These are phyloP conservation scores for Aegle marmelos DNA, from an alignment of 345 rosid species.

Conservation along the genomic window DNA sequence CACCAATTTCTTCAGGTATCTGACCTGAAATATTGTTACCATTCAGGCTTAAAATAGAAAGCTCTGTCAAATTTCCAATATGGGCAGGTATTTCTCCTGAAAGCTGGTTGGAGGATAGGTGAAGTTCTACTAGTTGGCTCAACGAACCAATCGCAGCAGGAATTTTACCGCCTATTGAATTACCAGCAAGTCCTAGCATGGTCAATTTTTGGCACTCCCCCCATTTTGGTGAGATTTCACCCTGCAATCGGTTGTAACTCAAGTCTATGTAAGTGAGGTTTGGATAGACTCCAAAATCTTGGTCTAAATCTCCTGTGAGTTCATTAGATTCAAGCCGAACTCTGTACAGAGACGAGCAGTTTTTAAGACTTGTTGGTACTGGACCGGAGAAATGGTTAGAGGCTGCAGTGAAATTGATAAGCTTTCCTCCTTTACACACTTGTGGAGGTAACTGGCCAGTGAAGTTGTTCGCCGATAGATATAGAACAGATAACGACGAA, in stretches of 20 bases:
- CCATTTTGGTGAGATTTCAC: conserved; percentile 32
- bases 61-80: conserved; percentile 18
- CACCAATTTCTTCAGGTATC: conserved; percentile 17
- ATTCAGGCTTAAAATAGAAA: conserved; percentile 15
- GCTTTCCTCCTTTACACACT: conserved; percentile 24
- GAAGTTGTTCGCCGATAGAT: conserved; percentile 25
- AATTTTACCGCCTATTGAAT: conserved; percentile 19
- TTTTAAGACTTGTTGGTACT: conserved; percentile 26
- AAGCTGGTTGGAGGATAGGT: conserved; percentile 26
- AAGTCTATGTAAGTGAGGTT: conserved; percentile 32
- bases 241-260: conserved; percentile 28
- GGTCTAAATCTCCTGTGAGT: conserved; percentile 22
- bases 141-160: conserved; percentile 21
- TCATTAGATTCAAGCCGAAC: conserved; percentile 29
- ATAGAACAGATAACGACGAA: conserved; percentile 18
- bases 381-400: conserved; percentile 31
- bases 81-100: conserved; percentile 21
- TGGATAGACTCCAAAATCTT: conserved; percentile 30
- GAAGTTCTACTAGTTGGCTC: conserved; percentile 16
- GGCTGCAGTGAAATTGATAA: conserved; percentile 22
- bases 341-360: conserved; percentile 23
- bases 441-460: conserved; percentile 25
- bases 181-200: conserved; percentile 14
- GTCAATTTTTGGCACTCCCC: conserved; percentile 22
- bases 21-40: conserved; percentile 23